A percentile compares a stretch with the other conserved stretches of the same genome.
Conservation (phyloP, 257 asterid species). For the Cordia subcordata region DNA sequence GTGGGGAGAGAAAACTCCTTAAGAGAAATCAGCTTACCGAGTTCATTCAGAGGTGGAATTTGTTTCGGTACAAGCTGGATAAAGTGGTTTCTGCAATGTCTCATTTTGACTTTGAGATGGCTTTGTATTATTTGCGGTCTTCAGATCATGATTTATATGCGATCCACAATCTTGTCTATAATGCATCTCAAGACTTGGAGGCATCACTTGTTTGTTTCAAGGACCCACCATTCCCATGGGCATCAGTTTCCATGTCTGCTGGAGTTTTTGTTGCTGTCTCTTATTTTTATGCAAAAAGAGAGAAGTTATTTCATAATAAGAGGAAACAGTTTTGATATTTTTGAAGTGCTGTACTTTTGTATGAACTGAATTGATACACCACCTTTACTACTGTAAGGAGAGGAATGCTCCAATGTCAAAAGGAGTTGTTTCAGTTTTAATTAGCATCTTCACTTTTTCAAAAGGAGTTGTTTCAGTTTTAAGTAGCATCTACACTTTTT, state of each 20-base stretch:
- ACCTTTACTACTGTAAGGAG: conserved; percentile 31
- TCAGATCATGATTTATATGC: conserved; percentile 85
- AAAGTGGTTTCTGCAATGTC: conserved; percentile 73
- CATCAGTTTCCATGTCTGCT: conserved; percentile 38
- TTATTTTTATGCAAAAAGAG: conserved; percentile 58
- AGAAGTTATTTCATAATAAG: conserved; percentile 70
- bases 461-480: not conserved
- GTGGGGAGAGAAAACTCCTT: conserved; percentile 78
- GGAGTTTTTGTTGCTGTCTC: conserved; percentile 47
- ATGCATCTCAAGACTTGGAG: conserved; percentile 79
- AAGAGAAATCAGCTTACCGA: conserved; percentile 49
- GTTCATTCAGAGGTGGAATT: conserved; percentile 76
- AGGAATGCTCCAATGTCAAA: conserved; percentile 26
- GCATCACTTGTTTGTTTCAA: conserved; percentile 76
- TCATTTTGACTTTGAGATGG: conserved; percentile 85
- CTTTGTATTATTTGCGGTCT: conserved; percentile 64
- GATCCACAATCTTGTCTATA: conserved; percentile 67
- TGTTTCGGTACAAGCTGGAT: conserved; percentile 83
- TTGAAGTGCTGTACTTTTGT: conserved; percentile 19
- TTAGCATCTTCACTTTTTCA: not conserved
- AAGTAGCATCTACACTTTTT: too few relatives aligned
- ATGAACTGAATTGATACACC: conserved; percentile 21
- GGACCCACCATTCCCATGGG: conserved; percentile 97
- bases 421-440: not conserved
- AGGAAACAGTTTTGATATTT: conserved; percentile 82